A percentile compares a stretch with the other conserved stretches of the same genome.
Evolutionary conservation across 768 basidiomycete genomes (phyloP).

Genomic region (Hygrocybe coccinea): DNA sequence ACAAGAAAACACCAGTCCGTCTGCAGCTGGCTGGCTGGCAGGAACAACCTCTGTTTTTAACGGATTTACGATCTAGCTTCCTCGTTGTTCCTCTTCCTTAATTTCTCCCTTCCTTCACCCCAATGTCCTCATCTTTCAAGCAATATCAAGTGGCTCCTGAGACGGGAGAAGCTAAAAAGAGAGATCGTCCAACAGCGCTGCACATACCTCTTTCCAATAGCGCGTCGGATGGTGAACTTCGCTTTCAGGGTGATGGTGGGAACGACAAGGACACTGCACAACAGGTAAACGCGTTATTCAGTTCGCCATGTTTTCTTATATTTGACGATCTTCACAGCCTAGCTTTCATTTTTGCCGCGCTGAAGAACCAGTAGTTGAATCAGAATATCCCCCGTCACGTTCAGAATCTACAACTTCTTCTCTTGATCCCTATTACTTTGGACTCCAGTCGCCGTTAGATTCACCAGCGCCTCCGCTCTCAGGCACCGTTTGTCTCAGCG

Average conservation of each 20-base stretch:
- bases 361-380: conserved; percentile 40
- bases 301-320: conserved; percentile 18
- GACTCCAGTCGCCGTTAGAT: conserved; percentile 61
- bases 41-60: no score
- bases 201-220: conserved; percentile 40
- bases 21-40: no score
- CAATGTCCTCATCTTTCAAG: conserved; percentile 36
- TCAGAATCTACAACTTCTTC: conserved; percentile 74
- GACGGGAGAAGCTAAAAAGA: conserved; percentile 38
- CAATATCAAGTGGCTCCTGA: conserved; percentile 30
- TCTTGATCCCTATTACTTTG: conserved; percentile 87
- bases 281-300: conserved; percentile 31
- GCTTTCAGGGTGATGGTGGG: conserved; percentile 33
- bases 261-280: conserved; percentile 17
- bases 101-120: conserved; percentile 24
- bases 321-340: conserved; percentile 29
- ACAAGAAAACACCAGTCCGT: no score
- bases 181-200: conserved; percentile 51
- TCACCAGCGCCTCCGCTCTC: conserved; percentile 57
- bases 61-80: conserved; percentile 12
- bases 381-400: conserved; percentile 50
- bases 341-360: conserved; percentile 45
- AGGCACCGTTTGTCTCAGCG: conserved; percentile 39
- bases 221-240: conserved; percentile 37
- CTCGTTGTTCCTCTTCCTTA: conserved; percentile 17